phyloP scores from a whole-genome alignment of 2,329 filamentous ascomycete genomes.

The Xylariales sp. region DNA sequence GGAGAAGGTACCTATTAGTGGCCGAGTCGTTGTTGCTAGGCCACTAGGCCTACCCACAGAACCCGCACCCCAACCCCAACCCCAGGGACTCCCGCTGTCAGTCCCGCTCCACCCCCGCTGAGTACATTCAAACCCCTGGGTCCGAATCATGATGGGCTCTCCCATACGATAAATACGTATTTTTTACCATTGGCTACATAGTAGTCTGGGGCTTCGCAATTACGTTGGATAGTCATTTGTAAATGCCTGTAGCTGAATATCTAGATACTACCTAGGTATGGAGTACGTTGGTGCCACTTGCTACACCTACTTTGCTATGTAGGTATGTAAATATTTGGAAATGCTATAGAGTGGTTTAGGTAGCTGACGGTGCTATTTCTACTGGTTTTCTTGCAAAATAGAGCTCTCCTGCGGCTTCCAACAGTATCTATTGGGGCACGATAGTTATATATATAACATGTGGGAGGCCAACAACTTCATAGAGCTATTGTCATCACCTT shows the following conservation, averaged over 20 bases:
- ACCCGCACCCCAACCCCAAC: conserved; percentile 6
- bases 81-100: not conserved
- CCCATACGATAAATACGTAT: too few species aligned
- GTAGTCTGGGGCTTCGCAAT: not conserved
- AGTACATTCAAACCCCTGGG: not conserved
- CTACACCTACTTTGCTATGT: too few species aligned
- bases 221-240: not conserved
- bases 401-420: conserved; percentile 7
- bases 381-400: not conserved
- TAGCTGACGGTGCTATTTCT: not conserved
- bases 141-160: not conserved
- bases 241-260: not conserved
- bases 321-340: not conserved
- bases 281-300: not conserved
- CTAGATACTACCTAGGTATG: not conserved
- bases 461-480: conserved; percentile 28
- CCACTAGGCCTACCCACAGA: conserved; percentile 6
- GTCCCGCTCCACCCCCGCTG: conserved; percentile 12
- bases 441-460: conserved; percentile 35
- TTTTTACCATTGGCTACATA: too few species aligned
- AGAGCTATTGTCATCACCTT: conserved; percentile 18
- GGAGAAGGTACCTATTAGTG: not conserved
- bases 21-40: conserved; percentile 28
- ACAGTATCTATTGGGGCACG: conserved; percentile 23
- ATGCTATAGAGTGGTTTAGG: conserved; percentile 5